These are phyloP conservation scores for Coemansia sp. DNA, from an alignment of 192 early-diverging fungal genomes.

Conservation along the genomic window DNA sequence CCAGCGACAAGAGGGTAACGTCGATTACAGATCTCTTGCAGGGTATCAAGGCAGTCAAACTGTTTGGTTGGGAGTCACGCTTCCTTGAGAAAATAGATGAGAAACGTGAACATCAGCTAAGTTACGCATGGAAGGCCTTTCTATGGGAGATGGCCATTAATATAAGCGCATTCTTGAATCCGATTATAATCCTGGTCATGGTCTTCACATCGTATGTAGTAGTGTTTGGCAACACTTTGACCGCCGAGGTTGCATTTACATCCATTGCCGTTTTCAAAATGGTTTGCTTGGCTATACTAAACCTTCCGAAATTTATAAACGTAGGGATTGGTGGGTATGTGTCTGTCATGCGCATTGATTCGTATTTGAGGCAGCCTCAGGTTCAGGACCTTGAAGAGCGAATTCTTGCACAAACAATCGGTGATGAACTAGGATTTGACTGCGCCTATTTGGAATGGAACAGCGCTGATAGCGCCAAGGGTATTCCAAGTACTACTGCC, in stretches of 20 bases:
- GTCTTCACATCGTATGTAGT: constrained; percentile 62
- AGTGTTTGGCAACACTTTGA: constrained; percentile 54
- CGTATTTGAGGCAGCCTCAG: constrained; percentile 12
- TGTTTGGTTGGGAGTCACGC: constrained; percentile 76
- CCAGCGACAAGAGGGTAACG: constrained; percentile 69
- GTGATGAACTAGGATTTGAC: constrained; percentile 7
- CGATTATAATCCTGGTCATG: constrained; percentile 54
- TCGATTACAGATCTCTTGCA: constrained; percentile 77
- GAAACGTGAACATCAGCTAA: constrained; percentile 60
- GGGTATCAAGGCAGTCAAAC: constrained; percentile 87
- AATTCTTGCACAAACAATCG: neutral
- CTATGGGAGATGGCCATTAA: constrained; percentile 53
- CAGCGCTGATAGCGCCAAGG: neutral
- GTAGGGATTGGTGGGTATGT: constrained; percentile 46
- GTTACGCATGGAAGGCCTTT: constrained; percentile 45
- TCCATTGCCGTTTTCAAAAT: constrained; percentile 64
- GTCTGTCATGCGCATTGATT: constrained; percentile 9
- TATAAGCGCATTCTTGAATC: constrained; percentile 12
- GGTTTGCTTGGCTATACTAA: constrained; percentile 59
- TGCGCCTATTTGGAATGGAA: constrained; percentile 12
- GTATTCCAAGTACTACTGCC: neutral
- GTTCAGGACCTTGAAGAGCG: constrained; percentile 14
- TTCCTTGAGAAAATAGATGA: constrained; percentile 68
- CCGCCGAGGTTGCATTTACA: constrained; percentile 64
- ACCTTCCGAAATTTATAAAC: constrained; percentile 57